phyloP scores from a whole-genome alignment of 75 land plant genomes.

The Cunninghamia lanceolata region DNA sequence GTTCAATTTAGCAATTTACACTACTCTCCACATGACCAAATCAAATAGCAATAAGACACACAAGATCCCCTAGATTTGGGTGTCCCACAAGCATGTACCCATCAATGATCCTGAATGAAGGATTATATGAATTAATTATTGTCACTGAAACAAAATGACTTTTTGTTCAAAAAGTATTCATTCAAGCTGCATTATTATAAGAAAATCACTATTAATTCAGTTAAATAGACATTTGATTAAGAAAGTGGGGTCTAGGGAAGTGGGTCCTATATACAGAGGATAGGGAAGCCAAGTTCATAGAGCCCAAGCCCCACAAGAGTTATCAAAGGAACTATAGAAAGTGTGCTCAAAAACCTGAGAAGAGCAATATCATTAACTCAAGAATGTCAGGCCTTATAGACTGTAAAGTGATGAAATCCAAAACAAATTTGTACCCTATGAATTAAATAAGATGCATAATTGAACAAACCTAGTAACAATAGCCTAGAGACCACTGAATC shows the following conservation, averaged over 20 bases:
- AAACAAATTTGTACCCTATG: no score
- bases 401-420: no score
- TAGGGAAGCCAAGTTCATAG: constrained; percentile 85
- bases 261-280: constrained; percentile 35
- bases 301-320: constrained; percentile 83
- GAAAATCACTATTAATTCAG: background rate
- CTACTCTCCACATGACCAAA: no score
- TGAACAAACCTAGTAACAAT: constrained; percentile 68
- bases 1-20: no score
- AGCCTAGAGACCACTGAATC: no score
- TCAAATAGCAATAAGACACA: background rate
- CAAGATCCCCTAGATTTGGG: background rate
- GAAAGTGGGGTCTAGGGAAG: background rate
- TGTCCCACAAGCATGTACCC: background rate
- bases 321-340: no score
- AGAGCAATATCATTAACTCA: background rate
- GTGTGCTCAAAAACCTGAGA: constrained; percentile 71
- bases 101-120: no score
- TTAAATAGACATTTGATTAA: background rate
- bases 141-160: background rate
- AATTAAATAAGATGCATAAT: background rate
- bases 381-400: no score
- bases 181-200: background rate
- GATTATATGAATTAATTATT: background rate
- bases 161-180: background rate